These are phyloP conservation scores for Eucalyptus urophylla DNA, from an alignment of 345 rosid genomes.

Conservation along the genomic window DNA sequence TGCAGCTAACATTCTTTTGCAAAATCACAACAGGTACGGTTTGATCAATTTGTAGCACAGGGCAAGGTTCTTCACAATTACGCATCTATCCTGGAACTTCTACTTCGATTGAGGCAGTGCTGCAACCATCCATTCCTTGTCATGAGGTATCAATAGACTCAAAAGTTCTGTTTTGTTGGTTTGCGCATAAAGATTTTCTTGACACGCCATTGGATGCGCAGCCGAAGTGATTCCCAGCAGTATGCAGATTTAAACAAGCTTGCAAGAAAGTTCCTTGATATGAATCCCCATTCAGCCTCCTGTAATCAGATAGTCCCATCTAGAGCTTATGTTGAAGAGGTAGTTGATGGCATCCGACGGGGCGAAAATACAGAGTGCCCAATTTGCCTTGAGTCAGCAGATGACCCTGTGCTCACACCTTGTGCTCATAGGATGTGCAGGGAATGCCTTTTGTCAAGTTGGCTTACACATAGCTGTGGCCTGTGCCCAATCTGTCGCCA, in stretches of 20 bases:
- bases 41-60: conserved; percentile 62
- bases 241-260: conserved; percentile 49
- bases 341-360: conserved; percentile 30
- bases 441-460: conserved; percentile 56
- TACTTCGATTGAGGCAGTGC: conserved; percentile 62
- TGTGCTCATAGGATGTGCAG: conserved; percentile 66
- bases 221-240: conserved; percentile 38
- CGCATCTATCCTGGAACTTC: conserved; percentile 55
- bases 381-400: conserved; percentile 55
- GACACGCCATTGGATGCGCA: not conserved
- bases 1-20: not conserved
- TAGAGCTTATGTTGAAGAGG: conserved; percentile 37
- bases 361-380: conserved; percentile 53
- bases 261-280: conserved; percentile 44
- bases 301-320: conserved; percentile 16
- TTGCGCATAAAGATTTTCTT: not conserved
- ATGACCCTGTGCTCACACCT: conserved; percentile 61
- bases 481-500: conserved; percentile 46
- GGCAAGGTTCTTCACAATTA: conserved; percentile 68
- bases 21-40: conserved; percentile 35
- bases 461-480: conserved; percentile 31
- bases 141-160: conserved; percentile 28
- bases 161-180: not conserved
- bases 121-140: conserved; percentile 74
- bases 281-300: conserved; percentile 4